Conservation (phyloP, 345 rosid species). For the Boechera retrofracta region DNA sequence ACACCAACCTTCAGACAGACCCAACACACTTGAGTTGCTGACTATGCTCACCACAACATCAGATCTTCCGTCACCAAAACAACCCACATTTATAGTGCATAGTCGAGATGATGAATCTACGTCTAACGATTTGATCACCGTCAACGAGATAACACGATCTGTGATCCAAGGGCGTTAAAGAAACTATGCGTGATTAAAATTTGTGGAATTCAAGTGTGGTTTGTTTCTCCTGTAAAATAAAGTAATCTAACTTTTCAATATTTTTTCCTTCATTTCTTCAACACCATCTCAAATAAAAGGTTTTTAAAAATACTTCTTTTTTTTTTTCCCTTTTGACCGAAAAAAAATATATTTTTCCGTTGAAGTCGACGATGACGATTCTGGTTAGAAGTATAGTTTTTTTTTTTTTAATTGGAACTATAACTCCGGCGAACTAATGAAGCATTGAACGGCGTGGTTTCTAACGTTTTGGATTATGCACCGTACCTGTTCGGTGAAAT, state of each 20-base stretch:
- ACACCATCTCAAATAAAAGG: background rate
- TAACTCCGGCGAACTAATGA: background rate
- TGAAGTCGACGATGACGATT: too few relatives aligned
- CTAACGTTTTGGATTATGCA: background rate
- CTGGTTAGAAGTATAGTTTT: too few relatives aligned
- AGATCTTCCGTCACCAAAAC: background rate
- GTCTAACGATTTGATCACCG: background rate
- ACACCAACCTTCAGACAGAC: constrained; percentile 11
- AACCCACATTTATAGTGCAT: background rate
- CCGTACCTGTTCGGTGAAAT: constrained; percentile 21
- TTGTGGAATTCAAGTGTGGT: background rate
- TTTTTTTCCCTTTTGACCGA: too few relatives aligned
- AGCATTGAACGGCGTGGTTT: background rate
- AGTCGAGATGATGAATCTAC: background rate
- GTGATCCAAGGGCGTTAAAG: constrained; percentile 1
- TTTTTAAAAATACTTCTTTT: background rate
- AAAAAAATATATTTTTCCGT: too few relatives aligned
- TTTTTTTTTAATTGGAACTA: background rate
- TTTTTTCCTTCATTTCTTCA: background rate
- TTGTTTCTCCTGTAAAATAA: background rate
- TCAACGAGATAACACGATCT: constrained; percentile 13
- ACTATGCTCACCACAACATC: constrained; percentile 17
- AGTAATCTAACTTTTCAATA: background rate
- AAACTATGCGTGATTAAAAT: background rate
- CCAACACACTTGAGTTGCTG: background rate